phyloP scores from a whole-genome alignment of 805 yeast species.

The Ogataea corticis region DNA sequence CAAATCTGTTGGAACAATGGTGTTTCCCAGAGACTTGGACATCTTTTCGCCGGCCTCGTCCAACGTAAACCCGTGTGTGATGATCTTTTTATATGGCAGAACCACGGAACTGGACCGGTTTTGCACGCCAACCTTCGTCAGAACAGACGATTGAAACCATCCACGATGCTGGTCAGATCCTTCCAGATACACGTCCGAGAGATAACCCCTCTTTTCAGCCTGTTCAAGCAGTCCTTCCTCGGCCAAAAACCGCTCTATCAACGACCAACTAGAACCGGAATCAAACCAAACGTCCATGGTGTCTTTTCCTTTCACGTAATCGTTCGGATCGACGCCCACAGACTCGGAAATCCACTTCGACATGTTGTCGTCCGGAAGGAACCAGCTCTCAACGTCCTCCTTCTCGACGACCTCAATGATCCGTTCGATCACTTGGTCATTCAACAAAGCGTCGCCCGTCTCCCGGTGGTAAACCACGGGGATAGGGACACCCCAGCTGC shows the following conservation, averaged over 20 bases:
- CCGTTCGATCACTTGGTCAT: conserved; percentile 52
- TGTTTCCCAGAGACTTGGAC: conserved; percentile 93
- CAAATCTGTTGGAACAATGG: conserved; percentile 65
- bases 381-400: conserved; percentile 82
- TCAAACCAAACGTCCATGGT: conserved; percentile 99
- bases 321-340: conserved; percentile 40
- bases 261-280: conserved; percentile 90
- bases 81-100: conserved; percentile 67
- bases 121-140: conserved; percentile 65
- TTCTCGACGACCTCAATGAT: conserved; percentile 57
- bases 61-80: conserved; percentile 92
- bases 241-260: conserved; percentile 43
- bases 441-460: conserved; percentile 65
- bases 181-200: conserved; percentile 86
- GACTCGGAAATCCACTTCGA: conserved; percentile 72
- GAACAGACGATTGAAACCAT: conserved; percentile 94
- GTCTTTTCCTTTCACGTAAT: conserved; percentile 69
- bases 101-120: conserved; percentile 26
- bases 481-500: conserved; percentile 98
- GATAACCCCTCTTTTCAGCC: conserved; percentile 38
- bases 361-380: conserved; percentile 43
- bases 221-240: conserved; percentile 34
- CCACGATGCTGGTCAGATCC: conserved; percentile 99
- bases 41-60: conserved; percentile 86
- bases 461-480: conserved; percentile 72